Evolutionary conservation across 2,329 filamentous ascomycete species (phyloP), one percentile per base, ranked within the genome.

Genomic region (Phaeoacremonium minimum): DNA sequence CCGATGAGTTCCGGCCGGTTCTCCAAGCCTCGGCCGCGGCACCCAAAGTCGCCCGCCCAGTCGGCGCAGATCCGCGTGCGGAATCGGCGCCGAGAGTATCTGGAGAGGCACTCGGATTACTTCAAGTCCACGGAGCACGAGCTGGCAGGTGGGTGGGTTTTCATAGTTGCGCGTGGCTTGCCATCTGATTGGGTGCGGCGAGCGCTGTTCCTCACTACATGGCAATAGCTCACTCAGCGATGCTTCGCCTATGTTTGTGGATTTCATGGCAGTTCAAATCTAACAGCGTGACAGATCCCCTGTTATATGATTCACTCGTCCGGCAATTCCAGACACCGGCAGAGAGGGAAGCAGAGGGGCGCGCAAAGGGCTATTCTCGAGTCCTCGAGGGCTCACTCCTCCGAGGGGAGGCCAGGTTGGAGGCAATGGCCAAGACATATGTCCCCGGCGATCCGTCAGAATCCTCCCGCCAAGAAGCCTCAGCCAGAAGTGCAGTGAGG

Each of bases 301-400:
- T 91, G 7, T 74, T 94, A 19, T 95, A 95, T 66, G 86, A 94
- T 57, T 75, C 78, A 36, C 71, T 94, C 16, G 76, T 95, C 42
- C 80, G 87, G 35, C 79, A 78, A 35, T 90, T 89, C 56, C 86
- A 90, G 46, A 82, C 81, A 1, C 64, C 81, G 4, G 67, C 72
- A 4, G 87, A 95, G 61, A 78, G 87, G 36, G 80, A 88, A 54
- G 73, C 73, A 6, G 86, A 91, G 48, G 84, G 82, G 7, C 77
- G 77, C 30, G 64, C 68, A 7, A 88, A 88, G 54, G 88, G 88
- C 9, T 93, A 88, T 57, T 85, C 84, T 1, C 84, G 85, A 16
- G 74, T 85, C 11, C 73, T 95, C 5, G 85, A 94, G 55, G 80
- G 86, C 2, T 87, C 90, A 46, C 66, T 95, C 6, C 64, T 82